Percentiles rank a stretch among this genome's conserved stretches.
Conservation (phyloP, 116 monocot species). For the Phalaenopsis hybrid region DNA sequence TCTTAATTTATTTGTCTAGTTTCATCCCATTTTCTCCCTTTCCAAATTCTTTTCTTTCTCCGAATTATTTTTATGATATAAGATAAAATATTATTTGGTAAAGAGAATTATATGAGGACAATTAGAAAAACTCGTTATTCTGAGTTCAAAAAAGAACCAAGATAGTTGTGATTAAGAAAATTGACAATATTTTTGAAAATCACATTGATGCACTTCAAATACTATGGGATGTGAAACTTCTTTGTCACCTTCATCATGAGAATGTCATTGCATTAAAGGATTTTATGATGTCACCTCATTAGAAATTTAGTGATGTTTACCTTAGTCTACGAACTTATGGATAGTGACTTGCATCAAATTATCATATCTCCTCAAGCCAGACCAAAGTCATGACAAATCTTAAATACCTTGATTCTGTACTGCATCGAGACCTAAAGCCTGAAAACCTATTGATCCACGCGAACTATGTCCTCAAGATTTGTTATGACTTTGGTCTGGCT, state of each 20-base stretch:
- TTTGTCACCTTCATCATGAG: slow-evolving; percentile 23
- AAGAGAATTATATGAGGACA: no score
- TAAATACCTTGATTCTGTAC: slow-evolving; percentile 41
- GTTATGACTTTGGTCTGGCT: slow-evolving; percentile 32
- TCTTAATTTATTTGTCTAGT: no score
- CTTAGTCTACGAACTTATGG: slow-evolving; percentile 31
- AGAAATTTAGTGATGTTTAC: slow-evolving; percentile 29
- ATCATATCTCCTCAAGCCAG: slow-evolving; percentile 17
- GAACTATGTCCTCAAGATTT: slow-evolving; percentile 39
- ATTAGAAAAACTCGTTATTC: no score
- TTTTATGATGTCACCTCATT: slow-evolving; percentile 26
- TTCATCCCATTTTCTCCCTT: no score
- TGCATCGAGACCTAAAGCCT: slow-evolving; percentile 39
- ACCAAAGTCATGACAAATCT: background rate
- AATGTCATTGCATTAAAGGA: slow-evolving; percentile 31
- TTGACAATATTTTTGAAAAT: slow-evolving; percentile 28
- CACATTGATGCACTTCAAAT: slow-evolving; percentile 22
- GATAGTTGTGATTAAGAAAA: slow-evolving; percentile 25
- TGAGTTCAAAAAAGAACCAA: no score
- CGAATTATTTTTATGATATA: no score
- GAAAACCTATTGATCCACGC: slow-evolving; percentile 37
- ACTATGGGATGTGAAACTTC: slow-evolving; percentile 23
- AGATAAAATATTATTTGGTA: no score
- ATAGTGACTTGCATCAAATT: slow-evolving; percentile 28
- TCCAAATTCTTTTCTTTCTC: no score